Evolutionary conservation across 2,329 filamentous ascomycete genomes (phyloP).

Genomic region (Diaporthe longicolla): DNA sequence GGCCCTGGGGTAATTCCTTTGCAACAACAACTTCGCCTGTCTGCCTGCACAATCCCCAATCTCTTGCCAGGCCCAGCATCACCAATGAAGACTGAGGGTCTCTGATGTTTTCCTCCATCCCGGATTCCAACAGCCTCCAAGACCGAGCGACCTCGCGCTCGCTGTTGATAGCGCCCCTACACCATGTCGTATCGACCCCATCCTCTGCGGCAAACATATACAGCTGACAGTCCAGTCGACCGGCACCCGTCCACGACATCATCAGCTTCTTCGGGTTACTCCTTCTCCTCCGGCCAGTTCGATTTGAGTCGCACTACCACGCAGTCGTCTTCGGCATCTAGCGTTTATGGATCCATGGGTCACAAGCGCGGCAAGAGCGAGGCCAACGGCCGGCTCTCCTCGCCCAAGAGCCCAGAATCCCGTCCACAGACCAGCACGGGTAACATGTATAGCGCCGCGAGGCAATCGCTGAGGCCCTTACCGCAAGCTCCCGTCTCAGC

Average conservation of each 20-base stretch:
- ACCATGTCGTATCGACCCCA: slow-evolving; percentile 71
- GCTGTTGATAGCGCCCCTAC: slow-evolving; percentile 33
- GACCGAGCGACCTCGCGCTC: slow-evolving; percentile 38
- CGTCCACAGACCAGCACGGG: slow-evolving; percentile 62
- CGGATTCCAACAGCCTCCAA: slow-evolving; percentile 28
- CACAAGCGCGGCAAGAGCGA: slow-evolving; percentile 86
- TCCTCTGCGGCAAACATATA: slow-evolving; percentile 70
- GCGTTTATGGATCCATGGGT: slow-evolving; percentile 65
- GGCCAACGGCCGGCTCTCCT: slow-evolving; percentile 64
- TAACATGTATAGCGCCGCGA: slow-evolving; percentile 78
- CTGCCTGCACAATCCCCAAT: background rate
- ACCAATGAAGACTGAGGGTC: slow-evolving; percentile 32
- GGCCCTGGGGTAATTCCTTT: slow-evolving; percentile 31
- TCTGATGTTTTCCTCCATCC: slow-evolving; percentile 38
- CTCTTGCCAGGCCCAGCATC: background rate
- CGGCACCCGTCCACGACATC: slow-evolving; percentile 80
- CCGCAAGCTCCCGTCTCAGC: slow-evolving; percentile 73
- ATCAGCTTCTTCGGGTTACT: slow-evolving; percentile 78
- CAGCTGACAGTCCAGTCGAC: slow-evolving; percentile 63
- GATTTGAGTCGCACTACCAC: slow-evolving; percentile 77
- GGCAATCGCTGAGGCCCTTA: slow-evolving; percentile 83
- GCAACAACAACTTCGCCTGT: background rate
- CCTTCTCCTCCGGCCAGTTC: slow-evolving; percentile 65
- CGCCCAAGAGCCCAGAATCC: slow-evolving; percentile 57
- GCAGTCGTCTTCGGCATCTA: slow-evolving; percentile 80